phyloP scores from a whole-genome alignment of 495 filamentous ascomycete species.

The Aspergillus asperescens region DNA sequence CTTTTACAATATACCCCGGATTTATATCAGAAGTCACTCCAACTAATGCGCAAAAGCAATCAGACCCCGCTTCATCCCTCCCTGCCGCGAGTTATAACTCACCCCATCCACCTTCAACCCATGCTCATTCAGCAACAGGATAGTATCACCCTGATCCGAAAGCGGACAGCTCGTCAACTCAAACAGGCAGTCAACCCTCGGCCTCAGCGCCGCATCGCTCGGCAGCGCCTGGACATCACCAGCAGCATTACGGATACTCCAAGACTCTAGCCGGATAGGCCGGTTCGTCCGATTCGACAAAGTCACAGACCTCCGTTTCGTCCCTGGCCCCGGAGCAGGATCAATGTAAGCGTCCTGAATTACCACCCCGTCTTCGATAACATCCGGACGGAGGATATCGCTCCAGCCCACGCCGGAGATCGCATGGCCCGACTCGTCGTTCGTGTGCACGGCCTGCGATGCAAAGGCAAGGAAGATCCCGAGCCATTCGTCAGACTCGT shows the following conservation, averaged over 20 bases:
- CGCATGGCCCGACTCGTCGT: conserved; percentile 21
- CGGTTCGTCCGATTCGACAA: neutral
- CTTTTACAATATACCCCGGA: too few relatives aligned
- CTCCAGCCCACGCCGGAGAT: conserved; percentile 16
- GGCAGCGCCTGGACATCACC: neutral
- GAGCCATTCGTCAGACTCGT: conserved; percentile 26
- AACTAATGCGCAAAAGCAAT: neutral
- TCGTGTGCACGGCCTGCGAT: conserved; percentile 26
- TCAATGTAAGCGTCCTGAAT: neutral
- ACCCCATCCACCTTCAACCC: conserved; percentile 6
- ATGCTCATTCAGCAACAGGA: neutral
- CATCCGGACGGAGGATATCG: conserved; percentile 3
- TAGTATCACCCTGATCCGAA: neutral
- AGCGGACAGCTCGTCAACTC: neutral
- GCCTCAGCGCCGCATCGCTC: neutral
- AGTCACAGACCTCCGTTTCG: neutral
- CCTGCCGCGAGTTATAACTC: conserved; percentile 1
- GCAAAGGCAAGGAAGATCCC: conserved; percentile 35
- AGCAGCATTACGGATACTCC: neutral
- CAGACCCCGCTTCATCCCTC: neutral
- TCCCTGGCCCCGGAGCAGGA: neutral
- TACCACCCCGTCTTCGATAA: neutral
- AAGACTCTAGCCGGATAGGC: neutral
- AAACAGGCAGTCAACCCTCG: neutral
- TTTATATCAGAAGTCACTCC: too few relatives aligned